Conservation (phyloP, 768 basidiomycete species). For the Paxillus involutus region DNA sequence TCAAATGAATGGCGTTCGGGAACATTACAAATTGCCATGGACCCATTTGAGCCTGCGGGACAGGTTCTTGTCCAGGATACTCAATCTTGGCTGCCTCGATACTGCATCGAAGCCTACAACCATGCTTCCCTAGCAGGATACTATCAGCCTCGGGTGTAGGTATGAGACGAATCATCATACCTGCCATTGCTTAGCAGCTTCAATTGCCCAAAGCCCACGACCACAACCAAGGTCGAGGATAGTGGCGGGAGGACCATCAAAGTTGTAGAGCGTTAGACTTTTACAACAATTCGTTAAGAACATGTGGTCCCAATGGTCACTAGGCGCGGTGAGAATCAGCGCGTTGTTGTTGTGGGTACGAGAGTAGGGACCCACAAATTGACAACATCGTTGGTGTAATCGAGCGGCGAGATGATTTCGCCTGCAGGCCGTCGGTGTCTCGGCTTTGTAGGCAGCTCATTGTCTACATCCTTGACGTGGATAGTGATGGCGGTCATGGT, state of each 20-base stretch:
- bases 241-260: constrained; percentile 46
- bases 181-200: constrained; percentile 66
- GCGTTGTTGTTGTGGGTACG: background rate
- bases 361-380: constrained; percentile 47
- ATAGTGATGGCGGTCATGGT: constrained; percentile 20
- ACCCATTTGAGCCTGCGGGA: constrained; percentile 61
- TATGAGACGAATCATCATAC: constrained; percentile 34
- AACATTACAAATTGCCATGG: constrained; percentile 61
- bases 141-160: background rate
- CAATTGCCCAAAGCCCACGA: constrained; percentile 67
- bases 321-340: constrained; percentile 25
- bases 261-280: constrained; percentile 54
- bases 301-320: constrained; percentile 74
- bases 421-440: constrained; percentile 45
- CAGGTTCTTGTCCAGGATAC: constrained; percentile 38
- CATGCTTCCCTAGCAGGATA: constrained; percentile 42
- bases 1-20: background rate
- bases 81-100: constrained; percentile 50
- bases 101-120: constrained; percentile 62
- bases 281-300: constrained; percentile 51
- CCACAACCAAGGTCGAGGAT: constrained; percentile 76
- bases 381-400: constrained; percentile 46
- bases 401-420: constrained; percentile 56
- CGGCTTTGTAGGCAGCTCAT: constrained; percentile 40
- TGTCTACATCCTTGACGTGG: constrained; percentile 45